Base-by-base conservation (phyloP, 163 green algal genomes). In the Chloromonas sp. region DNA sequence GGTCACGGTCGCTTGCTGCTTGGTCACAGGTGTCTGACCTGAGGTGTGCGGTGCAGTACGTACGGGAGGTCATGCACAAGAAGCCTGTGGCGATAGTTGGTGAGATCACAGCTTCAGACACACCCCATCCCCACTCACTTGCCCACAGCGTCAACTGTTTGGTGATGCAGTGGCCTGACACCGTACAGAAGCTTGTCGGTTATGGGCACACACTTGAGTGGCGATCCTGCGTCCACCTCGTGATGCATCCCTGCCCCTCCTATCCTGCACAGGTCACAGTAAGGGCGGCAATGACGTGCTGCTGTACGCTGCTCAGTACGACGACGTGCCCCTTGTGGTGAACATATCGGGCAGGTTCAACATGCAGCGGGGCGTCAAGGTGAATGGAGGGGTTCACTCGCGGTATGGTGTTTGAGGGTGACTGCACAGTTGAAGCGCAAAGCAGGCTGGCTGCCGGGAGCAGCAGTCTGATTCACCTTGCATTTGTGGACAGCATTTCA, bases 201-300 rank as follows among this genome's bases (percentile, higher is more conserved):
- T 36, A 36, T 36, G 36, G 36, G 36, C 36, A 36, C 36, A 36
- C 36, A 36, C 36, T 36, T 36, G 36, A 36, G 36, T 36, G 36
- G 36, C 36, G 3, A 60, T 58, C 14, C 15, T 81, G 76, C 3
- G 57, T 14, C 79, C 15, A 58, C 58, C 62, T 3, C 36, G 5
- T 70, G 58, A 11, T 60, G 8, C 8, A 15, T 36, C 8, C 58
- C 2, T 60, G 79, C 13, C 57, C 58, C 58, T 11, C 60, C 14
- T 83, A 1, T 36, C 36, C 36, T 36, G 36, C 61, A 59, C 89
- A 92, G 93, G 89, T 2, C 93, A 96, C 86, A 91, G 83, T 85
- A 96, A 96, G 83, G 92, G 85, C 71, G 92, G 82, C 36, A 89
- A 87, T 60, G 84, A 86, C 0, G 92, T 94, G 1, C 58, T 96